These are phyloP conservation scores for Linnemannia exigua DNA, from an alignment of 192 early-diverging fungal genomes.

Conservation along the genomic window DNA sequence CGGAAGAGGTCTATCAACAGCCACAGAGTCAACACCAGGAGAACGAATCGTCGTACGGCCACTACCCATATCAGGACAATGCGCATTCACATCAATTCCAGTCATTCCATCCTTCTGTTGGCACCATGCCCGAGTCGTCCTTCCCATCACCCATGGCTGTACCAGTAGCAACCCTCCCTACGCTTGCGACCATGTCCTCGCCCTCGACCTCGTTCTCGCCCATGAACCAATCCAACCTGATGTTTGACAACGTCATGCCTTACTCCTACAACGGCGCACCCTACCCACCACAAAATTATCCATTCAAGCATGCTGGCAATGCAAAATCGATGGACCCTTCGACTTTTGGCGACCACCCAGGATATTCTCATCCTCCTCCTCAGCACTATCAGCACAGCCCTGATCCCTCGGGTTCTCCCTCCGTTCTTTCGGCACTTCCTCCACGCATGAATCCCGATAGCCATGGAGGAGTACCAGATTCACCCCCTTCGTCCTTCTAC, in stretches of 20 bases:
- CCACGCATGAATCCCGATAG: constrained; percentile 42
- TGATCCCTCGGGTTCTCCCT: constrained; percentile 50
- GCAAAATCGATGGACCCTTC: constrained; percentile 50
- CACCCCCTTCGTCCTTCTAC: constrained; percentile 46
- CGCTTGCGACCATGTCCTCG: constrained; percentile 51
- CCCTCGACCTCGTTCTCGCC: constrained; percentile 49
- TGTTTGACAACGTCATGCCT: constrained; percentile 52
- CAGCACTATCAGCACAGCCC: constrained; percentile 52
- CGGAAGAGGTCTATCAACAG: constrained; percentile 15
- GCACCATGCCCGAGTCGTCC: constrained; percentile 39
- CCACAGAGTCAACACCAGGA: constrained; percentile 23
- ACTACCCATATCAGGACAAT: constrained; percentile 38
- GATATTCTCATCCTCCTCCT: constrained; percentile 36
- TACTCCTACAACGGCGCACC: constrained; percentile 40
- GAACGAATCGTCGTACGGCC: constrained; percentile 4
- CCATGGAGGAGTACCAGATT: constrained; percentile 29
- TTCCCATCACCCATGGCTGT: constrained; percentile 47
- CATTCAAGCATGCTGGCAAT: constrained; percentile 59
- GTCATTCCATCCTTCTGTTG: constrained; percentile 33
- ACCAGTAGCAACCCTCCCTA: constrained; percentile 41
- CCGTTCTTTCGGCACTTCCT: constrained; percentile 35
- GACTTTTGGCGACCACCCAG: constrained; percentile 25
- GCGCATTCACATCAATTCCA: constrained; percentile 30
- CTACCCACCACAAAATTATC: constrained; percentile 41
- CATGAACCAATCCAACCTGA: constrained; percentile 47